Conservation (phyloP, 2,329 filamentous ascomycete genomes). For the Davidsoniella virescens region DNA sequence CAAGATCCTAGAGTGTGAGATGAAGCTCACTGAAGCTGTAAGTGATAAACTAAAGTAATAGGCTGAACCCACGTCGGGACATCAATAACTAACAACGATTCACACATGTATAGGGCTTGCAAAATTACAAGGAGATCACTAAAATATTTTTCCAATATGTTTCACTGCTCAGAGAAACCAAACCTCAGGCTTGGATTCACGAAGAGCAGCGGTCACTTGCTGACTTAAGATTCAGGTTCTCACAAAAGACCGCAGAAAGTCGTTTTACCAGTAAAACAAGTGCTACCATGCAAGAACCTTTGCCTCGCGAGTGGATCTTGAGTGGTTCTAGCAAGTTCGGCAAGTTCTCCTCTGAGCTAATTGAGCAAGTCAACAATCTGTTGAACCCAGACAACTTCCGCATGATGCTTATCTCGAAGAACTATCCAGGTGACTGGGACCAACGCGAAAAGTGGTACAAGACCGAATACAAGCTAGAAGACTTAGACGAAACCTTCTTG, state of each 20-base stretch:
- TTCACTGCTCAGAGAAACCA: slow-evolving; percentile 61
- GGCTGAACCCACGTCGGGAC: not conserved
- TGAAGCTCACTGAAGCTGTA: slow-evolving; percentile 70
- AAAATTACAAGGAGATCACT: slow-evolving; percentile 65
- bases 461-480: slow-evolving; percentile 76
- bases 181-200: slow-evolving; percentile 84
- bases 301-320: slow-evolving; percentile 74
- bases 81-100: slow-evolving; percentile 9
- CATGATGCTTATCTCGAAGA: slow-evolving; percentile 66
- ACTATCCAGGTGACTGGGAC: slow-evolving; percentile 70
- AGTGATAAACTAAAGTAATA: slow-evolving; percentile 12
- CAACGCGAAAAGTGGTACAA: slow-evolving; percentile 94
- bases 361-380: slow-evolving; percentile 55
- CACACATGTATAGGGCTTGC: slow-evolving; percentile 38
- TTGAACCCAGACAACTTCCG: slow-evolving; percentile 81
- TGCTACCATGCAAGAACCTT: slow-evolving; percentile 77
- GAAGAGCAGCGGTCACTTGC: slow-evolving; percentile 80
- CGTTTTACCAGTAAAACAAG: slow-evolving; percentile 76
- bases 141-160: slow-evolving; percentile 87
- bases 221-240: slow-evolving; percentile 90
- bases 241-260: slow-evolving; percentile 79
- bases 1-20: slow-evolving; percentile 61
- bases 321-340: slow-evolving; percentile 63
- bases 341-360: slow-evolving; percentile 63
- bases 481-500: slow-evolving; percentile 62